phyloP scores from a whole-genome alignment of 495 filamentous ascomycete species.

The Penicillium parvum region DNA sequence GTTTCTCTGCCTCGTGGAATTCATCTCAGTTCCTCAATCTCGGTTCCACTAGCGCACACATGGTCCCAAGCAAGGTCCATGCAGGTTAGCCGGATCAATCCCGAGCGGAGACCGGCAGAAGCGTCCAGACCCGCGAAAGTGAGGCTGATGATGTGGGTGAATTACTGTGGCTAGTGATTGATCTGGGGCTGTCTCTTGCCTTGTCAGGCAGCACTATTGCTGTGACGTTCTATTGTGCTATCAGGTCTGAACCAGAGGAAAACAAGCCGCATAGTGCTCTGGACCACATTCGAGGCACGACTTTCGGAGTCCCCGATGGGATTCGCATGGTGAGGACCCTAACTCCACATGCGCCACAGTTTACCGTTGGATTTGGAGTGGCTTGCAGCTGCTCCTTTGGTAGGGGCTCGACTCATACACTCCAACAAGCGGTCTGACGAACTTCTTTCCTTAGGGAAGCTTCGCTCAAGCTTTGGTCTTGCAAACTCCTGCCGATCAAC shows the following conservation, averaged over 20 bases:
- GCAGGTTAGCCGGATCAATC: neutral
- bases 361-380: conserved; percentile 22
- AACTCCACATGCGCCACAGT: conserved; percentile 17
- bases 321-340: conserved; percentile 4
- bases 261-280: neutral
- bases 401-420: conserved; percentile 8
- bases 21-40: conserved; percentile 1
- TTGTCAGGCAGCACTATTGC: conserved; percentile 18
- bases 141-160: conserved; percentile 10
- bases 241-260: neutral
- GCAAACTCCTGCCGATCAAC: no score
- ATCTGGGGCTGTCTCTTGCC: neutral
- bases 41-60: conserved; percentile 5
- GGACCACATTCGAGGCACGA: neutral
- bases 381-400: conserved; percentile 12
- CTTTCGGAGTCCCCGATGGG: conserved; percentile 17
- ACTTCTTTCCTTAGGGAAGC: conserved; percentile 6
- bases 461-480: no score
- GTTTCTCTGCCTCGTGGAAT: conserved; percentile 17
- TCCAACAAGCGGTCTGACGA: conserved; percentile 14
- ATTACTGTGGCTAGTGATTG: conserved; percentile 12
- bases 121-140: neutral
- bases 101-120: neutral
- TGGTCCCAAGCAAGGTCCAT: conserved; percentile 5
- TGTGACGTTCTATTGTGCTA: neutral